Base-by-base conservation (phyloP, 768 basidiomycete genomes). In the Russula virescens region DNA sequence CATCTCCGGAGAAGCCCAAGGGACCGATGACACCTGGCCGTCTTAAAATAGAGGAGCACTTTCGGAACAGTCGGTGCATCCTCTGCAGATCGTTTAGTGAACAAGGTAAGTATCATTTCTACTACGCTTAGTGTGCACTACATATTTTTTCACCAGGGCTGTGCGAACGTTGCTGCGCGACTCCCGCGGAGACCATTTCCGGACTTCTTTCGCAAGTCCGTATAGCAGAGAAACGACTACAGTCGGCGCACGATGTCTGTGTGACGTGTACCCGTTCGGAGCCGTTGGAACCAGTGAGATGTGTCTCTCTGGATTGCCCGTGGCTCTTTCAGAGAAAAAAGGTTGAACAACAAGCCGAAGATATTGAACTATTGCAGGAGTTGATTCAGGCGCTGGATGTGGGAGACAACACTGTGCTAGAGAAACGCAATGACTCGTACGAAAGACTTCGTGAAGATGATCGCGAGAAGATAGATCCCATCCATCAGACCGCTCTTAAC, bases 31-130 rank as follows among this genome's bases (percentile, higher is more conserved):
- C 71, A 9, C 68, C 72, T 3, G 76, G 80, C 61, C 73, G 74
- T 54, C 69, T 78, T 66, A 82, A 83, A 68, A 88, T 95, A 50
- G 83, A 89, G 62, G 85, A 84, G 60, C 91, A 92, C 73, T 92
- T 94, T 72, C 76, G 76, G 23, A 88, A 79, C 63, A 79, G 78
- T 6, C 83, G 82, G 48, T 96, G 94, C 71, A 71, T 91, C 49
- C 77, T 84, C 7, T 96, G 94, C 66, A 83, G 81, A 3, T 74
- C 74, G 14, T 69, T 71, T 38, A 81, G 91, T 7, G 73, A 75
- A 6, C 74, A 84, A 67, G 84, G 88, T 87, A 67, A 66, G 62
- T 23, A 62, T 56, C 25, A 38, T 35, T 31, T 16, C 23, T 23
- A 40, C 43, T 49, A 57, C 10, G 34, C 45, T n/a, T 18, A 9